A percentile compares a stretch with the other conserved stretches of the same genome.
Evolutionary conservation across 1,284 basidiomycete species (phyloP).

Genomic region (Chondrostereum purpureum): DNA sequence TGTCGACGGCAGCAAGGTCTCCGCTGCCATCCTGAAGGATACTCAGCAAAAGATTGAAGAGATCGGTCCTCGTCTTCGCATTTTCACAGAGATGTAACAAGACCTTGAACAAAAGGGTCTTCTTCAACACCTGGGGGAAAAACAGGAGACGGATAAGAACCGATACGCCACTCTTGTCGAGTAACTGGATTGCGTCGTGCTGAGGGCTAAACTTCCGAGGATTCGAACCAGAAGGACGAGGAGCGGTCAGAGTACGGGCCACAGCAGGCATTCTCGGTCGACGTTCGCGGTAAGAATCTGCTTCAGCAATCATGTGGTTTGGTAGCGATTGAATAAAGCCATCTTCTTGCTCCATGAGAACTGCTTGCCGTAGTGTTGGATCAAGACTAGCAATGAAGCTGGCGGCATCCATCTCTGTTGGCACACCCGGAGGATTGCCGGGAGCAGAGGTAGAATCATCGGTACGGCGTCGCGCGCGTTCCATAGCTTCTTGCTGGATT

Average conservation of each 20-base stretch:
- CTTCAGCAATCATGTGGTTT: constrained; percentile 80
- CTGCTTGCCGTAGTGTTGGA: constrained; percentile 78
- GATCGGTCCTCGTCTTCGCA: constrained; percentile 82
- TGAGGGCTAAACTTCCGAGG: constrained; percentile 46
- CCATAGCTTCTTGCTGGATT: constrained; percentile 87
- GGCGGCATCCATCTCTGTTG: constrained; percentile 77
- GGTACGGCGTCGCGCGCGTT: constrained; percentile 60
- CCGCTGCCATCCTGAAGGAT: constrained; percentile 94
- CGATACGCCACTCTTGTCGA: constrained; percentile 89
- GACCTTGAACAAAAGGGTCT: constrained; percentile 83
- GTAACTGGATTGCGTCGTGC: constrained; percentile 88
- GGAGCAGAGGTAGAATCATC: constrained; percentile 36
- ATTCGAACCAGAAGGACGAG: constrained; percentile 26
- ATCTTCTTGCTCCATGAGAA: constrained; percentile 83
- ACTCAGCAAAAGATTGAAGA: constrained; percentile 88
- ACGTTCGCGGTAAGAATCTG: constrained; percentile 57
- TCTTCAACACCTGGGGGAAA: constrained; percentile 89
- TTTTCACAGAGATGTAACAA: constrained; percentile 97
- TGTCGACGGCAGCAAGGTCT: constrained; percentile 88
- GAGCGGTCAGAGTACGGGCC: constrained; percentile 30
- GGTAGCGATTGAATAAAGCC: constrained; percentile 76
- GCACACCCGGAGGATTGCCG: constrained; percentile 32
- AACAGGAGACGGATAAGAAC: constrained; percentile 91
- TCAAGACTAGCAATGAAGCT: constrained; percentile 86
- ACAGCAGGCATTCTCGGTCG: constrained; percentile 32